phyloP scores from a whole-genome alignment of 305 asterid genomes.

The Fraxinus albicans region DNA sequence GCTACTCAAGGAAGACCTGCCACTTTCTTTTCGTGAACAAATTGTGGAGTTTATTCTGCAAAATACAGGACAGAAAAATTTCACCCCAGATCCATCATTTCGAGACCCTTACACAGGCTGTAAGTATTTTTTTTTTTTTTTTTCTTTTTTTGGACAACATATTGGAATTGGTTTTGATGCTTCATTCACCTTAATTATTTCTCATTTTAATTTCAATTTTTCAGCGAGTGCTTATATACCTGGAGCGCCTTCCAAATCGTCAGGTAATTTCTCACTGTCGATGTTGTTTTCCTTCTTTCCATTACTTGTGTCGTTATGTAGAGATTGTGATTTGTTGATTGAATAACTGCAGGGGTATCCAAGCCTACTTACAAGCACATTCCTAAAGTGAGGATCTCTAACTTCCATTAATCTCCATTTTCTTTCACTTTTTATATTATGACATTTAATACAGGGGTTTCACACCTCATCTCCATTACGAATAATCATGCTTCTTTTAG shows the following conservation, averaged over 20 bases:
- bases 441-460: background rate
- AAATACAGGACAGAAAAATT: slow-evolving; percentile 76
- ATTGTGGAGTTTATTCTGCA: slow-evolving; percentile 85
- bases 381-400: slow-evolving; percentile 61
- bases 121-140: slow-evolving; percentile 38
- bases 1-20: slow-evolving; percentile 86
- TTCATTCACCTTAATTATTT: slow-evolving; percentile 16
- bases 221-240: slow-evolving; percentile 94
- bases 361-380: slow-evolving; percentile 86
- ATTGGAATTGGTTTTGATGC: slow-evolving; percentile 22
- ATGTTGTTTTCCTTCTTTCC: slow-evolving; percentile 17
- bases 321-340: slow-evolving; percentile 27
- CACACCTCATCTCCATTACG: background rate
- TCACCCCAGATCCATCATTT: slow-evolving; percentile 70
- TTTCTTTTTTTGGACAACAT: slow-evolving; percentile 16
- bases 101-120: slow-evolving; percentile 96
- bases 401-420: background rate
- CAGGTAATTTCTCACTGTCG: slow-evolving; percentile 39
- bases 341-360: slow-evolving; percentile 43
- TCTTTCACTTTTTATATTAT: background rate
- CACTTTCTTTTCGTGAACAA: slow-evolving; percentile 87
- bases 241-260: slow-evolving; percentile 70
- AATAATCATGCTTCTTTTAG: background rate
- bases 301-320: slow-evolving; percentile 14
- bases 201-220: slow-evolving; percentile 32